phyloP scores from a whole-genome alignment of 75 land plant genomes.

The Sequoia sempervirens region DNA sequence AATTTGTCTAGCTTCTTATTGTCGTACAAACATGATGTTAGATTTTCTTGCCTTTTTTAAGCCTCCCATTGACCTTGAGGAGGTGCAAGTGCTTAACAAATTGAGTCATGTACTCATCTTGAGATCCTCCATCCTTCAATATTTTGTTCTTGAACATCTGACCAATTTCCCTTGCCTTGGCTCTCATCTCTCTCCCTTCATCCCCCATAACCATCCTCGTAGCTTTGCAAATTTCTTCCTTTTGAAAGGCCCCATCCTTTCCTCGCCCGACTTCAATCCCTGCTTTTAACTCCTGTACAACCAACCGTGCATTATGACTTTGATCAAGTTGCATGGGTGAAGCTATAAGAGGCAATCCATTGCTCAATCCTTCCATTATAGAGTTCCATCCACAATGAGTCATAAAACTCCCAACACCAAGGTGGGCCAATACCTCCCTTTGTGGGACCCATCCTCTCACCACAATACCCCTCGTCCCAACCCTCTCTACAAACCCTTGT shows the following conservation, averaged over 20 bases:
- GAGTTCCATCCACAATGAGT: slow-evolving; percentile 39
- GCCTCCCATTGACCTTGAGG: no score
- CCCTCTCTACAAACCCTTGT: no score
- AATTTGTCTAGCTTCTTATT: no score
- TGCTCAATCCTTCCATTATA: slow-evolving; percentile 9
- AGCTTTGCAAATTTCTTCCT: not conserved
- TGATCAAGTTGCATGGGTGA: slow-evolving; percentile 19
- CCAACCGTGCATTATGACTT: slow-evolving; percentile 10
- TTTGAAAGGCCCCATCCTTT: no score
- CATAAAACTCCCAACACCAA: slow-evolving; percentile 13
- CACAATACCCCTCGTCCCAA: no score
- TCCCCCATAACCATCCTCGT: not conserved
- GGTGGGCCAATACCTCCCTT: slow-evolving; percentile 13
- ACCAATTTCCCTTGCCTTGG: no score
- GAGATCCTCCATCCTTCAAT: no score
- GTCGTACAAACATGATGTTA: not conserved
- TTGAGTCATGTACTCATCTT: no score
- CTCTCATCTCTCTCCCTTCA: not conserved
- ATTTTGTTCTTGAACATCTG: no score
- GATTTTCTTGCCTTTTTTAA: not conserved
- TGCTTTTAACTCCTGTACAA: no score
- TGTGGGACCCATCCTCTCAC: slow-evolving; percentile 11
- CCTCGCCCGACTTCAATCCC: no score
- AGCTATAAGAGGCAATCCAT: not conserved
- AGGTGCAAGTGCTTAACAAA: no score